Conservation (phyloP, 805 yeast species). For the Wickerhamiella dianesei region DNA sequence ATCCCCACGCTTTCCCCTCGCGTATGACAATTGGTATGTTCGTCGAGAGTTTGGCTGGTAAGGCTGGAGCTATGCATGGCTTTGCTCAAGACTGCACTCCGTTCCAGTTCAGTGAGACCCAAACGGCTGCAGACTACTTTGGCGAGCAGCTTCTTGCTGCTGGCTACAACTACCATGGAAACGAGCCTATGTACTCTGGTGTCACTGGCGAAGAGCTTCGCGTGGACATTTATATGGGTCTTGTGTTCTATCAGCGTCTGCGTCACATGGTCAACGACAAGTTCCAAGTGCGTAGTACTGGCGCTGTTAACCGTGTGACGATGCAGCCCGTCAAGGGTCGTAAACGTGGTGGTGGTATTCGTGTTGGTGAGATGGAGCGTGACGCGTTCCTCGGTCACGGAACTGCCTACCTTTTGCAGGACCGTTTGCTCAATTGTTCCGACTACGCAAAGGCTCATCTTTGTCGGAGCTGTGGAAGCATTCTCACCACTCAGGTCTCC, state of each 20-base stretch:
- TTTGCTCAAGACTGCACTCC: slow-evolving; percentile 96
- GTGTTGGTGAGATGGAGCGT: slow-evolving; percentile 99
- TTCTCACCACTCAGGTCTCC: slow-evolving; percentile 75
- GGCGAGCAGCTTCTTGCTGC: slow-evolving; percentile 81
- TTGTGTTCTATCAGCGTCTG: slow-evolving; percentile 93
- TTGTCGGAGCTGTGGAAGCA: slow-evolving; percentile 87
- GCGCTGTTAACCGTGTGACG: slow-evolving; percentile 91
- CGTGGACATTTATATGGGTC: slow-evolving; percentile 92
- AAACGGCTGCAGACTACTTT: slow-evolving; percentile 94
- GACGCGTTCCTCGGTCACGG: slow-evolving; percentile 99
- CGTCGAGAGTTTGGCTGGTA: slow-evolving; percentile 96
- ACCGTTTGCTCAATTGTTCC: slow-evolving; percentile 84
- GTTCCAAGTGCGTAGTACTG: slow-evolving; percentile 98
- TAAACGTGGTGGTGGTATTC: slow-evolving; percentile 97
- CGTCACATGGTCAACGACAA: slow-evolving; percentile 99
- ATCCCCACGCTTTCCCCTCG: slow-evolving; percentile 99
- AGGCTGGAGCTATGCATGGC: slow-evolving; percentile 96
- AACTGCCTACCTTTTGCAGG: slow-evolving; percentile 87
- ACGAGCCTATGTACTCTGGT: slow-evolving; percentile 98
- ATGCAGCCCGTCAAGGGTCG: slow-evolving; percentile 99
- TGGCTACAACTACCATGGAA: slow-evolving; percentile 95
- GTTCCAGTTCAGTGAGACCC: slow-evolving; percentile 80
- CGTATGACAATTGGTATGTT: slow-evolving; percentile 99
- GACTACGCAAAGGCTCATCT: slow-evolving; percentile 87
- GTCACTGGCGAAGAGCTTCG: slow-evolving; percentile 95